A percentile compares a stretch with the other conserved stretches of the same genome.
These are phyloP conservation scores for Carex pumila DNA, from an alignment of 176 grass and related monocot genomes.

Conservation along the genomic window DNA sequence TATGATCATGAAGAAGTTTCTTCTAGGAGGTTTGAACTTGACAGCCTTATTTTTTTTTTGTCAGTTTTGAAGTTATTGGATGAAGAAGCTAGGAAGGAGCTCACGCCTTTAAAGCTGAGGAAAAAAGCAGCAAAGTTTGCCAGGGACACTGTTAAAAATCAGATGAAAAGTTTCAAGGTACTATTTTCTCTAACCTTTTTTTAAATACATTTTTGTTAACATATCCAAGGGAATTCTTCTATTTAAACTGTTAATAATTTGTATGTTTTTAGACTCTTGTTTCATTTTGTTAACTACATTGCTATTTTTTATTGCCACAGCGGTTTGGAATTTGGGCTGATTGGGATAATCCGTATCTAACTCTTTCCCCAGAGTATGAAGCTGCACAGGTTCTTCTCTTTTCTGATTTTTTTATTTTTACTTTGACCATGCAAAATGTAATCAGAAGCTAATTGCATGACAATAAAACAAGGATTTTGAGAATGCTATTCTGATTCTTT, in stretches of 20 bases:
- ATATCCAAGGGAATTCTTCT: neutral
- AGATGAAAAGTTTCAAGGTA: conserved; percentile 99
- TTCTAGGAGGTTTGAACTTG: neutral
- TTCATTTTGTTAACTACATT: neutral
- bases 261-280: neutral
- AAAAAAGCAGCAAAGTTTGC: conserved; percentile 99
- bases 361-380: conserved; percentile 91
- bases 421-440: neutral
- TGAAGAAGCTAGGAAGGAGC: conserved; percentile 62
- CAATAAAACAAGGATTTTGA: conserved; percentile 3
- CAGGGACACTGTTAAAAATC: conserved; percentile 75
- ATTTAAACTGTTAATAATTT: neutral
- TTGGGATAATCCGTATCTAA: conserved; percentile 89
- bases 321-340: conserved; percentile 87
- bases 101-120: conserved; percentile 85
- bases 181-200: conserved; percentile 17
- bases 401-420: conserved; percentile 11
- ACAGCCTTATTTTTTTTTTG: conserved; percentile 20
- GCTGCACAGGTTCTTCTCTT: conserved; percentile 80
- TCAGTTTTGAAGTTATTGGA: conserved; percentile 92
- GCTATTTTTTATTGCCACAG: conserved; percentile 36
- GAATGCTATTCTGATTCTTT: conserved; percentile 23
- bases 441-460: neutral
- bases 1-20: neutral
- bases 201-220: neutral